phyloP scores from a whole-genome alignment of 352 stramenopile genomes.

The Pythium utonaiense region DNA sequence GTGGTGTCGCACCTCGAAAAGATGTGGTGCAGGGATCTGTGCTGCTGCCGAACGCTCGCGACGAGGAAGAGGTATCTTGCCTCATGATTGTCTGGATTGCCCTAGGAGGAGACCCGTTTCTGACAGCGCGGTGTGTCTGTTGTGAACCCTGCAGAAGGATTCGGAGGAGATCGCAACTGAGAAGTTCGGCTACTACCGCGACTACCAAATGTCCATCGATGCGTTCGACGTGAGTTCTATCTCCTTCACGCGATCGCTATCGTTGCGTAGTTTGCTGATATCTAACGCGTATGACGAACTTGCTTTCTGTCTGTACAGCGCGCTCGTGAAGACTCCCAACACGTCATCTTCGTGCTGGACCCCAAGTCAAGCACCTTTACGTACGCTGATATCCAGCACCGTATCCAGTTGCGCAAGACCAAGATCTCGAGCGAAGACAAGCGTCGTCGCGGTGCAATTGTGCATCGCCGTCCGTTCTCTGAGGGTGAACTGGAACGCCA shows the following conservation, averaged over 20 bases:
- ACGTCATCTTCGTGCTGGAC: slow-evolving; percentile 78
- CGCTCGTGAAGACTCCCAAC: slow-evolving; percentile 50
- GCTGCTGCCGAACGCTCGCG: slow-evolving; percentile 50
- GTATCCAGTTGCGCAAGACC: slow-evolving; percentile 80
- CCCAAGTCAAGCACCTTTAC: slow-evolving; percentile 72
- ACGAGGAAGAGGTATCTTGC: slow-evolving; percentile 48
- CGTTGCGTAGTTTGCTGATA: too few relatives aligned
- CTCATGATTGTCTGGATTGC: neutral
- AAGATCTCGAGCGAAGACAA: slow-evolving; percentile 79
- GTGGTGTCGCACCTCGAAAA: slow-evolving; percentile 52
- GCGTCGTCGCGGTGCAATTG: slow-evolving; percentile 68
- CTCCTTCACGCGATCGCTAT: too few relatives aligned
- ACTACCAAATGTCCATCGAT: slow-evolving; percentile 76
- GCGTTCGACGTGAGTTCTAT: slow-evolving; percentile 51
- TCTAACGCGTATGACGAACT: neutral
- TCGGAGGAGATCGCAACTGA: slow-evolving; percentile 41
- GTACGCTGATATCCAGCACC: slow-evolving; percentile 71
- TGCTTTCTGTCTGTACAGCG: slow-evolving; percentile 4
- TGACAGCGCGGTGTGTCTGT: neutral
- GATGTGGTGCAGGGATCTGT: slow-evolving; percentile 77
- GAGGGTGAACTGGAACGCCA: slow-evolving; percentile 59
- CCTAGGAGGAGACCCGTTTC: too few relatives aligned
- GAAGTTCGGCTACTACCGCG: slow-evolving; percentile 81
- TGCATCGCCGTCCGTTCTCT: slow-evolving; percentile 72
- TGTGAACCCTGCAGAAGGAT: slow-evolving; percentile 31